Evolutionary conservation across 192 early-diverging fungal species (phyloP), one percentile per base, ranked within the genome.

Genomic region (Allomyces arbusculus): DNA sequence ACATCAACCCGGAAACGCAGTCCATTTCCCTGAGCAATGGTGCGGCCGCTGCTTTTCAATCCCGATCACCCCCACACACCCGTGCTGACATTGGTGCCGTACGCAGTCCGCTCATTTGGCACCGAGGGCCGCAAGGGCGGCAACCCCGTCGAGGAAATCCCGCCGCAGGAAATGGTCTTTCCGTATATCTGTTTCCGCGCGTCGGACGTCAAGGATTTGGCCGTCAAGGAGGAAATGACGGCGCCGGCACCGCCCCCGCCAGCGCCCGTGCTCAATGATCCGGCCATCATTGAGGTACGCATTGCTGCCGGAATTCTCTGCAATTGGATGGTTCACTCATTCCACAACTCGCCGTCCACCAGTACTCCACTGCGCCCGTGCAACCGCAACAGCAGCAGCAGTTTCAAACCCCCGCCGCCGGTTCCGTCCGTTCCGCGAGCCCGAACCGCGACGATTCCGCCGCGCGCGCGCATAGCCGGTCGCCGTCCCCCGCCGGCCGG

Each of bases 151-250:
- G 86, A 95, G 65, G 93, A 95, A 72, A 90, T 98, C 65, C 87
- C 86, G n/a, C 75, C 86, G 0, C 84, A 84, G 20, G 87, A 90
- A 43, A 85, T 89, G 70, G 77, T 91, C 50, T 98, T 89, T 75
- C 89, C 91, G 66, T 89, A 82, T 68, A 94, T 98, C 68, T 87
- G 92, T 26, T 98, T 98, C 73, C 83, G 91, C 43, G 95, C 91
- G 22, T 83, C 87, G 20, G 95, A 98, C 69, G 87, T 98, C 65
- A 87, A 91, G 75, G 88, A 89, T 70, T 77, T 98, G 62, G 77
- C 83, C 61, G 81, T 82, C 10, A 82, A 79, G 68, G 80, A 84
- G 69, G 78, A 78, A 24, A 68, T 69, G 55, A 63, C 73, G 12
- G 72, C 78, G 11, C 78, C 79, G 23, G 74, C 72, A 50, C 75